Evolutionary conservation across 306 rosid genomes (phyloP).

Genomic region (Quillaja saponaria): DNA sequence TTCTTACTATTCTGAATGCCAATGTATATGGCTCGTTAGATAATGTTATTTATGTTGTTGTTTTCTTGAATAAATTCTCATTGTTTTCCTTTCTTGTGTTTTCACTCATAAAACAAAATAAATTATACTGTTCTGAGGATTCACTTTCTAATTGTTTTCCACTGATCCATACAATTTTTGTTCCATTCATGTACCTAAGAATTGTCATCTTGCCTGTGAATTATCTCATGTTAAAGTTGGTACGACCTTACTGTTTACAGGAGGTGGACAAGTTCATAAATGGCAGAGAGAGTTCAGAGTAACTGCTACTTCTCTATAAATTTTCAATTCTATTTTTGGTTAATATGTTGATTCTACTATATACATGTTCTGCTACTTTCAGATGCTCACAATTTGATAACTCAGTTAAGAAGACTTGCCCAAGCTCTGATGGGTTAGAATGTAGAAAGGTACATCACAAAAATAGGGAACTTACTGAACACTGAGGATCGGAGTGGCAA

Average conservation of each 20-base stretch:
- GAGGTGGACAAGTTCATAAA: slow-evolving; percentile 45
- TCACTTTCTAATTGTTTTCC: too few relatives aligned
- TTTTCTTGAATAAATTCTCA: too few relatives aligned
- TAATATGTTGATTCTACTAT: slow-evolving; percentile 23
- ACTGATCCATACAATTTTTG: too few relatives aligned
- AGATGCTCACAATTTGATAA: slow-evolving; percentile 60
- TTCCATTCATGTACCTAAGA: slow-evolving; percentile 11
- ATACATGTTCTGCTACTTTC: slow-evolving; percentile 35
- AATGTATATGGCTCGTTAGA: too few relatives aligned
- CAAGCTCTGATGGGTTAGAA: slow-evolving; percentile 32
- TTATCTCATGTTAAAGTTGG: slow-evolving; percentile 17
- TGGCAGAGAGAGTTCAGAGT: slow-evolving; percentile 62
- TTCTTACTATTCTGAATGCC: too few relatives aligned
- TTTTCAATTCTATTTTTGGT: slow-evolving; percentile 17
- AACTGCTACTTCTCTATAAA: slow-evolving; percentile 30
- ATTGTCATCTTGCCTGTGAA: slow-evolving; percentile 26
- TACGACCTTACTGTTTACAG: slow-evolving; percentile 42
- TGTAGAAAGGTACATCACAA: slow-evolving; percentile 36
- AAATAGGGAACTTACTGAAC: slow-evolving; percentile 48
- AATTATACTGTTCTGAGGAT: too few relatives aligned
- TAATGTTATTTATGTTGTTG: too few relatives aligned
- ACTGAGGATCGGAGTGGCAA: slow-evolving; percentile 34
- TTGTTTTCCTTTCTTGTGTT: too few relatives aligned
- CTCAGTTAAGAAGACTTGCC: slow-evolving; percentile 42
- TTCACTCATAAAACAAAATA: too few relatives aligned